A percentile compares a stretch with the other conserved stretches of the same genome.
Conservation (phyloP, 164 flowering plant species). For the Pachysandra terminalis region DNA sequence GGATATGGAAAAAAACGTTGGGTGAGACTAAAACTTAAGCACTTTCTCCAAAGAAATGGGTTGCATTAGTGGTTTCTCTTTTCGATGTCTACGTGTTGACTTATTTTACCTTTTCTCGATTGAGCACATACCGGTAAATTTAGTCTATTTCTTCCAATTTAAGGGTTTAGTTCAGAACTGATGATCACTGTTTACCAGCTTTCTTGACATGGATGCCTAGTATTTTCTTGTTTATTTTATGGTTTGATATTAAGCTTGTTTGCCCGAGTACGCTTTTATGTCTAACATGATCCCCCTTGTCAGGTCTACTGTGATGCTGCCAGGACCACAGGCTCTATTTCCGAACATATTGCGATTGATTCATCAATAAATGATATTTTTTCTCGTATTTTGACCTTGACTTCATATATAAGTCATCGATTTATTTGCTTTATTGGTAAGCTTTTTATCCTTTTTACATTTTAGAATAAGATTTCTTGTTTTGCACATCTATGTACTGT, state of each 20-base stretch:
- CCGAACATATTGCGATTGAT: constrained; percentile 20
- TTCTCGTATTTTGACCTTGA: constrained; percentile 39
- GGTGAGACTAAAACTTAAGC: constrained; percentile 4
- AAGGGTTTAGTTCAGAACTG: not conserved
- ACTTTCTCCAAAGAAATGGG: not conserved
- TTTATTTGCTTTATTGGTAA: constrained; percentile 61
- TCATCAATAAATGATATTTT: constrained; percentile 51
- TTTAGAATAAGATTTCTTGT: too few species aligned
- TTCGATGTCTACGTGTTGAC: not conserved
- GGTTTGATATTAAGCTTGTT: constrained; percentile 3
- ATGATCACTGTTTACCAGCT: not conserved
- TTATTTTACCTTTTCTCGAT: too few species aligned
- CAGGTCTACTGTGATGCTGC: constrained; percentile 32
- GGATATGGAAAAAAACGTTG: constrained; percentile 5
- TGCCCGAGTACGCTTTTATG: not conserved
- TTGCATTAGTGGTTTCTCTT: not conserved
- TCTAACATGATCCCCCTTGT: constrained; percentile 23
- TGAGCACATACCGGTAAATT: not conserved
- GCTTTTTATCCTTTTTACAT: constrained; percentile 15
- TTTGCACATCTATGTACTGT: too few species aligned
- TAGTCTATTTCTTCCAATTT: not conserved
- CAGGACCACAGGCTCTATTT: constrained; percentile 18
- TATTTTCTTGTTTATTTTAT: not conserved
- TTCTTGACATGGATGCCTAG: not conserved
- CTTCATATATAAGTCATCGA: constrained; percentile 46